These are phyloP conservation scores for Rhodotorula kratochvilovae DNA, from an alignment of 768 basidiomycete genomes.

Conservation along the genomic window DNA sequence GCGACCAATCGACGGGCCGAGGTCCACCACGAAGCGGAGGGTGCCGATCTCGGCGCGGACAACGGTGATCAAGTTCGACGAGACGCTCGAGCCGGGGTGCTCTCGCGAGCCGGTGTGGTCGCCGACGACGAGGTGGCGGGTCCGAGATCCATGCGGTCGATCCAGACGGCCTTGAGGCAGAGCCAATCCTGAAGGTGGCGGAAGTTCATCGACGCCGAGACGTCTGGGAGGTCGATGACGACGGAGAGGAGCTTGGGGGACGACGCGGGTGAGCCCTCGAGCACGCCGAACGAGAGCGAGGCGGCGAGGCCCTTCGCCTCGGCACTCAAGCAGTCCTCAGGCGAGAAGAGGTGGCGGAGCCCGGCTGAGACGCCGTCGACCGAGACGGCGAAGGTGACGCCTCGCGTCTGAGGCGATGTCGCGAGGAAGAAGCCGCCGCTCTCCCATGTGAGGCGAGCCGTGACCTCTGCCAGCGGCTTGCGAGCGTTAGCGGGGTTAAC, in stretches of 20 bases:
- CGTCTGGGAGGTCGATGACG: conserved; percentile 56
- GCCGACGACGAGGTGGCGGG: conserved; percentile 17
- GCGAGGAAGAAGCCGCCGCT: conserved; percentile 85
- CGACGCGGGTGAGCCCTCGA: conserved; percentile 46
- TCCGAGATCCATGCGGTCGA: conserved; percentile 77
- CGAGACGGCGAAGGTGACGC: conserved; percentile 67
- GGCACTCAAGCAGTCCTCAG: conserved; percentile 58
- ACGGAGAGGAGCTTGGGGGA: conserved; percentile 59
- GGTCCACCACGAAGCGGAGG: conserved; percentile 69
- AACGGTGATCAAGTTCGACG: conserved; percentile 54
- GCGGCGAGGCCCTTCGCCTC: conserved; percentile 67
- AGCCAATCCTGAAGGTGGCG: conserved; percentile 85
- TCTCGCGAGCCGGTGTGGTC: not conserved
- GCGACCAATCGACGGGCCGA: conserved; percentile 77
- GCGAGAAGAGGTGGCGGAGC: conserved; percentile 60
- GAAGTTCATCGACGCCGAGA: conserved; percentile 72
- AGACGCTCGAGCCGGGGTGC: not conserved
- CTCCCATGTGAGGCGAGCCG: conserved; percentile 83
- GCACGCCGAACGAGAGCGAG: conserved; percentile 63
- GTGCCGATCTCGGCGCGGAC: conserved; percentile 67
- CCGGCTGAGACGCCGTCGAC: conserved; percentile 76
- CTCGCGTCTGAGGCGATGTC: conserved; percentile 67
- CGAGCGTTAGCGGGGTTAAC: not conserved
- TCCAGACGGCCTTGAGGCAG: conserved; percentile 92
- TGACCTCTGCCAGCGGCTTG: conserved; percentile 58